These are phyloP conservation scores for Entomortierella chlamydospora DNA, from an alignment of 192 early-diverging fungal species.

Conservation along the genomic window DNA sequence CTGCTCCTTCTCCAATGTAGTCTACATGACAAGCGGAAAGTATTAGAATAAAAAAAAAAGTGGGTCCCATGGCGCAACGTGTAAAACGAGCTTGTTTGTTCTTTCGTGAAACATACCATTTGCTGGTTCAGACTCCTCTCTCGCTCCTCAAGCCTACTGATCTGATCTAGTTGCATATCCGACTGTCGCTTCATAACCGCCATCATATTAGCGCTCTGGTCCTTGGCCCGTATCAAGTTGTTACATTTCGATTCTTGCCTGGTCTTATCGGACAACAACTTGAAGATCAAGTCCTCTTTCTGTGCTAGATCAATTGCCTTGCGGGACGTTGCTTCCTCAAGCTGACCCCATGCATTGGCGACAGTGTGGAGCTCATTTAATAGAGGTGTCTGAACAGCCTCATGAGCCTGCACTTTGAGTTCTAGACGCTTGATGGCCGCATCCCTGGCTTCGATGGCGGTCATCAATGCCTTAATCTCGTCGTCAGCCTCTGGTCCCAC, in stretches of 20 bases:
- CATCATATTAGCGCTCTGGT: constrained; percentile 69
- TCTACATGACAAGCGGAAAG: constrained; percentile 29
- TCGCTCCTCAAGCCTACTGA: constrained; percentile 82
- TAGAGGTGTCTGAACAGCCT: constrained; percentile 59
- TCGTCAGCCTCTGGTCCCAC: constrained; percentile 48
- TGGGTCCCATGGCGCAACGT: neutral
- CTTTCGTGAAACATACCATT: constrained; percentile 57
- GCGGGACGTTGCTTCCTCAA: constrained; percentile 86
- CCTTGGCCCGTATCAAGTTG: constrained; percentile 76
- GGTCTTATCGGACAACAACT: constrained; percentile 84
- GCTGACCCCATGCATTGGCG: constrained; percentile 74
- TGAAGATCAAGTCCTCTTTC: constrained; percentile 84
- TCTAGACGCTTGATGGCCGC: constrained; percentile 67
- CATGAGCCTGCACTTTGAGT: constrained; percentile 60
- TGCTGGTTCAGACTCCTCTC: constrained; percentile 78
- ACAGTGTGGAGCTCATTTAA: constrained; percentile 74
- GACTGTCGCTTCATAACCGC: constrained; percentile 79
- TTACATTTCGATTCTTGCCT: constrained; percentile 89
- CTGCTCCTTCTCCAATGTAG: constrained; percentile 72
- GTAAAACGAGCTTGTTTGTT: neutral
- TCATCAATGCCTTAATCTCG: constrained; percentile 30
- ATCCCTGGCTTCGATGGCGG: constrained; percentile 57
- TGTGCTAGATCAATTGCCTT: constrained; percentile 81
- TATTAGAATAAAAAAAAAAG: neutral
- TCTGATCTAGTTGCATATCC: constrained; percentile 88